Evolutionary conservation across 2,329 filamentous ascomycete genomes (phyloP), one percentile per base, ranked within the genome.

Genomic region (Paramyrothecium sp.): DNA sequence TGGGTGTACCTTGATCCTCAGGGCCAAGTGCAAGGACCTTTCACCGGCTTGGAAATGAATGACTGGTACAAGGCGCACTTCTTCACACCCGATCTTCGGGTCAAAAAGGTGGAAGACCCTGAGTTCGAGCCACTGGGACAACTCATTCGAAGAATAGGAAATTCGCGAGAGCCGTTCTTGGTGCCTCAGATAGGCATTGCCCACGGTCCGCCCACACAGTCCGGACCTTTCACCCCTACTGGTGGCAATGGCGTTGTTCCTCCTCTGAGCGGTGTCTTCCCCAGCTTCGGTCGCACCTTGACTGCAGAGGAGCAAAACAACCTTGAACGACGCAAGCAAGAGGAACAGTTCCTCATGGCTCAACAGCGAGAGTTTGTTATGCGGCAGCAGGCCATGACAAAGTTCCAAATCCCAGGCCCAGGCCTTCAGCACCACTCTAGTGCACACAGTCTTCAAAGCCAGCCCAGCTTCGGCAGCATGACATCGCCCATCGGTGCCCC

Each of bases 31-130:
- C 95, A 99, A 70, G 95, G 95, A 0, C 95, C 95, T 0, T 99
- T 95, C 76, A 97, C 92, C 44, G 95, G 95, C 1, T 78, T 99
- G 53, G 95, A 99, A 74, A 99, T 99, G 95, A 96, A 99, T 65
- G 96, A 99, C 67, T 99, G 95, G 95, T 99, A 98, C 77, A 98
- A 98, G 73, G 94, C 93, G 41, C 93, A 94, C 50, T 99, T 98
- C 77, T 99, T 99, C 75, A 96, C 92, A 0, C 89, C 94, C 0
- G 94, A 99, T 66, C 81, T 99, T 20, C 86, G 96, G 48, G 95
- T 99, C 33, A 97, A 96, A 78, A 97, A 97, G 71, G 81, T 94
- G 5, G 95, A 99, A 71, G 95, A 99, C 68, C 80, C 83, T 0
- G 94, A 99, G 53, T 99, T 97, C 67, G 95, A 99, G 73, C 95